Conservation (phyloP, 2,329 filamentous ascomycete genomes). For the Aureobasidium lini region DNA sequence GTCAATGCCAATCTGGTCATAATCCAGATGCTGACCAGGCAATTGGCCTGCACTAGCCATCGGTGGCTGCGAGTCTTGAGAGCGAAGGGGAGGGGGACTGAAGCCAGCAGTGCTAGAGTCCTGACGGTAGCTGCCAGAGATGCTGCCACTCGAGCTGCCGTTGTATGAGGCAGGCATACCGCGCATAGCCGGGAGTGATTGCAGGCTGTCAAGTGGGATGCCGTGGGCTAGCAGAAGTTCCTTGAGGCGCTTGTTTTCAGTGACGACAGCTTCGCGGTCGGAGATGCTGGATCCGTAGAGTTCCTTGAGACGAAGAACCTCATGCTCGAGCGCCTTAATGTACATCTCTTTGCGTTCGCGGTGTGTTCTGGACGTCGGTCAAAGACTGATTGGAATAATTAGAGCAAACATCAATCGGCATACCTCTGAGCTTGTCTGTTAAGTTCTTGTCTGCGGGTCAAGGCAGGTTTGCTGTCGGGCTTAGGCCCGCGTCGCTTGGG, state of each 20-base stretch:
- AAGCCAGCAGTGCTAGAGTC: conserved; percentile 39
- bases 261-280: conserved; percentile 66
- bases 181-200: conserved; percentile 5
- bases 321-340: conserved; percentile 86
- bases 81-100: conserved; percentile 35
- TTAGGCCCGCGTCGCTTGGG: conserved; percentile 90
- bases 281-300: conserved; percentile 65
- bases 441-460: conserved; percentile 85
- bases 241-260: conserved; percentile 73
- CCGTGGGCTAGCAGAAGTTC: conserved; percentile 53
- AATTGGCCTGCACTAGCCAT: conserved; percentile 19
- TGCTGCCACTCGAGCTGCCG: conserved; percentile 46
- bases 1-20: conserved; percentile 79
- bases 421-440: conserved; percentile 95
- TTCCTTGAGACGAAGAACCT: conserved; percentile 83
- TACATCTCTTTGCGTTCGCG: conserved; percentile 95
- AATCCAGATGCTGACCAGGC: conserved; percentile 48
- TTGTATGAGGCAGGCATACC: conserved; percentile 27
- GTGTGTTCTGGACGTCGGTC: conserved; percentile 62
- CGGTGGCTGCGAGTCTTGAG: conserved; percentile 12
- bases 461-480: conserved; percentile 88
- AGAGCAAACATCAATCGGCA: conserved; percentile 15
- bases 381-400: conserved; percentile 18
- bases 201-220: conserved; percentile 44
- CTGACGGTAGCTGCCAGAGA: conserved; percentile 54